These are phyloP conservation scores for Mychonastes homosphaera DNA, from an alignment of 139 green algal genomes.

Conservation along the genomic window DNA sequence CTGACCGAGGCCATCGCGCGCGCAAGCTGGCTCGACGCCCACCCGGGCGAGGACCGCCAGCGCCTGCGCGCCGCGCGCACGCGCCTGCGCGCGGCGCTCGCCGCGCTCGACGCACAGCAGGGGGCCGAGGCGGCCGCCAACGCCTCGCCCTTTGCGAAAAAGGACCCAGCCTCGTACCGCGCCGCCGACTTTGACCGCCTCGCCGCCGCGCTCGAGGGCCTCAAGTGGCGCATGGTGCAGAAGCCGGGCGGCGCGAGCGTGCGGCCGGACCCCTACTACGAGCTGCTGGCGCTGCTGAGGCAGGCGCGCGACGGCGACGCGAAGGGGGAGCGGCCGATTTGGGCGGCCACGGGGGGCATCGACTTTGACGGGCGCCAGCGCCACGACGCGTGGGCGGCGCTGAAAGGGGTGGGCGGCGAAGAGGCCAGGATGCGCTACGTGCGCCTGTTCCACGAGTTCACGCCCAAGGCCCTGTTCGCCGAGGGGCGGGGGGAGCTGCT, in stretches of 20 bases:
- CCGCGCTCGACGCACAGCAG: constrained; percentile 20
- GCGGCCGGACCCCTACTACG: constrained; percentile 47
- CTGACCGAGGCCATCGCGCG: constrained; percentile 51
- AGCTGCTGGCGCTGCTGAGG: constrained; percentile 53
- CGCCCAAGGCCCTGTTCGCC: constrained; percentile 51
- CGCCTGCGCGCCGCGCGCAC: constrained; percentile 62
- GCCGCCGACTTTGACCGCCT: constrained; percentile 50
- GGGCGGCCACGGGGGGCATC: constrained; percentile 84
- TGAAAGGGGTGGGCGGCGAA: constrained; percentile 54
- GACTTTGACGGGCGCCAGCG: constrained; percentile 80
- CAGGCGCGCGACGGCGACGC: constrained; percentile 69
- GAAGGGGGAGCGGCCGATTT: constrained; percentile 68
- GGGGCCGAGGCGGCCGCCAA: constrained; percentile 8
- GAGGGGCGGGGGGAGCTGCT: constrained; percentile 39
- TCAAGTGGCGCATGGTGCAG: constrained; percentile 80
- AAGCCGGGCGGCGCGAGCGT: constrained; percentile 81
- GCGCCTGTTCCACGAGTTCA: constrained; percentile 68
- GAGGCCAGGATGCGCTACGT: constrained; percentile 68
- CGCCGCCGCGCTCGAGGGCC: constrained; percentile 49
- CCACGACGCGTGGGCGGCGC: constrained; percentile 72
- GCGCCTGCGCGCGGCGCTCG: constrained; percentile 49
- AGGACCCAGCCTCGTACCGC: constrained; percentile 61
- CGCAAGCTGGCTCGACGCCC: constrained; percentile 54
- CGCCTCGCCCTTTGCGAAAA: constrained; percentile 19
- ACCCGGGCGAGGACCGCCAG: constrained; percentile 64